phyloP scores from a whole-genome alignment of 1,284 basidiomycete genomes.

The Sparassis latifolia region DNA sequence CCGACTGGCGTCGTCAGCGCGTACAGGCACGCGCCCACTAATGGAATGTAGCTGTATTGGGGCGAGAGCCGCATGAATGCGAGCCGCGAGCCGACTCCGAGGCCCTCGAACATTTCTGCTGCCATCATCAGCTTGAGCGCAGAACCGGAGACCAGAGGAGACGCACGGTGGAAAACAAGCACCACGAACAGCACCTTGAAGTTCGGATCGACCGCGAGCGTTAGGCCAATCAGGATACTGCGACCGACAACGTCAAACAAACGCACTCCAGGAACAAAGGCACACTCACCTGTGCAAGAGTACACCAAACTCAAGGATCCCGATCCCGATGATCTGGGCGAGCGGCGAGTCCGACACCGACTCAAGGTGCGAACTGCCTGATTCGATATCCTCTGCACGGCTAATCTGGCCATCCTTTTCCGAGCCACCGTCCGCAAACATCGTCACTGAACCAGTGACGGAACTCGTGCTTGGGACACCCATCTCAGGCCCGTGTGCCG shows the following conservation, averaged over 20 bases:
- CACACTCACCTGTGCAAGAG: slow-evolving; percentile 65
- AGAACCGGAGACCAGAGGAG: neutral
- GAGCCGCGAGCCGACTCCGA: slow-evolving; percentile 83
- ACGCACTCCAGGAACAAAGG: neutral
- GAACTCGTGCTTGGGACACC: neutral
- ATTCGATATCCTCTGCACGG: slow-evolving; percentile 2
- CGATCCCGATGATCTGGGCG: slow-evolving; percentile 82
- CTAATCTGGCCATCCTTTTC: neutral
- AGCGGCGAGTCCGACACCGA: slow-evolving; percentile 34
- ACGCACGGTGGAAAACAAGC: slow-evolving; percentile 82
- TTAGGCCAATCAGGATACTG: slow-evolving; percentile 84
- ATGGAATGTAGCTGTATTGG: slow-evolving; percentile 55
- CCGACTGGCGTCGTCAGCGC: slow-evolving; percentile 73
- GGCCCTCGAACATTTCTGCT: slow-evolving; percentile 84
- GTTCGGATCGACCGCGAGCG: slow-evolving; percentile 77
- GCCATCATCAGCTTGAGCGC: neutral
- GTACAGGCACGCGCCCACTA: slow-evolving; percentile 63
- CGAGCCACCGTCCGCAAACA: slow-evolving; percentile 1
- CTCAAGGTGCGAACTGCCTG: neutral
- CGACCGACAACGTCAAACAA: no score
- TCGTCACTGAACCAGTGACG: slow-evolving; percentile 6
- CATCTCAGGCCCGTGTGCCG: slow-evolving; percentile 64
- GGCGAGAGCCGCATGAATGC: slow-evolving; percentile 66
- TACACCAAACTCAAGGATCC: slow-evolving; percentile 90
- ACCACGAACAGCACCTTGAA: slow-evolving; percentile 90